Conservation (phyloP, 1,284 basidiomycete species). For the Leccinum colubrinum region DNA sequence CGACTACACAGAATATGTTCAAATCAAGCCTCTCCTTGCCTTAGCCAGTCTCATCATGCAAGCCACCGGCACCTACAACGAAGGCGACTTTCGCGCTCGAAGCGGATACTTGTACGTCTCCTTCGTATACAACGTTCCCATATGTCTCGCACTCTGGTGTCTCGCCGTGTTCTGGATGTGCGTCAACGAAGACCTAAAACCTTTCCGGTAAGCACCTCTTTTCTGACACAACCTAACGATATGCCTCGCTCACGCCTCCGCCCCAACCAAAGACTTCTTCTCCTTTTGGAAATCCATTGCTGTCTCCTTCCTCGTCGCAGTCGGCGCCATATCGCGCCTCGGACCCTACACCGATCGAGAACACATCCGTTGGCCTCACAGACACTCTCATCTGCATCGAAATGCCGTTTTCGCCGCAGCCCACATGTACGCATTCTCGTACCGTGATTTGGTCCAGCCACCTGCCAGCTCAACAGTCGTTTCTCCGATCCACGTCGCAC, state of each 20-base stretch:
- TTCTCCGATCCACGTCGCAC: slow-evolving; percentile 61
- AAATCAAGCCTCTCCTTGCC: slow-evolving; percentile 92
- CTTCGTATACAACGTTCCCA: slow-evolving; percentile 76
- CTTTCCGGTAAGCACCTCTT: slow-evolving; percentile 64
- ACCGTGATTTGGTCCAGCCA: slow-evolving; percentile 80
- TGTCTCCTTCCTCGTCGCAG: slow-evolving; percentile 87
- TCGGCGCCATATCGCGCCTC: slow-evolving; percentile 72
- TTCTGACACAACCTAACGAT: background rate
- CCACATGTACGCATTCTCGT: slow-evolving; percentile 87
- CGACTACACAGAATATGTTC: slow-evolving; percentile 81
- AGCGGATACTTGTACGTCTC: slow-evolving; percentile 94
- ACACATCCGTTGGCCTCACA: slow-evolving; percentile 85
- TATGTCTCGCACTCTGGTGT: slow-evolving; percentile 79
- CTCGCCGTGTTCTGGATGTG: slow-evolving; percentile 95
- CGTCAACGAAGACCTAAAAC: slow-evolving; percentile 81
- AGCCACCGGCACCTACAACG: slow-evolving; percentile 83
- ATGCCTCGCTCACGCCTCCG: background rate
- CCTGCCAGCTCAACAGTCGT: slow-evolving; percentile 31
- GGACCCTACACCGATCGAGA: slow-evolving; percentile 91
- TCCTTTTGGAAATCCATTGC: slow-evolving; percentile 95
- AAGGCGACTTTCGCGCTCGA: slow-evolving; percentile 80
- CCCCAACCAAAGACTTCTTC: slow-evolving; percentile 68
- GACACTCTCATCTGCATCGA: slow-evolving; percentile 93
- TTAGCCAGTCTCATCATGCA: slow-evolving; percentile 86
- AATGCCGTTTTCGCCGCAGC: slow-evolving; percentile 98